Percentiles rank a stretch among this genome's conserved stretches.
Evolutionary conservation across 768 basidiomycete genomes (phyloP).

Genomic region (Porphyrellus cyaneotinctus): DNA sequence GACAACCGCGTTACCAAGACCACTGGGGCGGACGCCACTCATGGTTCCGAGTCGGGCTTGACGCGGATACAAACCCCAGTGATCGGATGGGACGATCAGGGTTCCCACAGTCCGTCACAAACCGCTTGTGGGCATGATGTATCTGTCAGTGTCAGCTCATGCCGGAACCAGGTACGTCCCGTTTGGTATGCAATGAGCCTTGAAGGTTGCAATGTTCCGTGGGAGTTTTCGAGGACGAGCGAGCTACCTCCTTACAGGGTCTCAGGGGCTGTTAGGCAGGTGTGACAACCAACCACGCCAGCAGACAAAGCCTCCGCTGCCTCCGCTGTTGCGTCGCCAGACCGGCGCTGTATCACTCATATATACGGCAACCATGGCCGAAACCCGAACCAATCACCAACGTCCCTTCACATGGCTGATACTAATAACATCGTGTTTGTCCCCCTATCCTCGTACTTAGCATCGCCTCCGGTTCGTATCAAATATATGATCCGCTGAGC

Average conservation of each 20-base stretch:
- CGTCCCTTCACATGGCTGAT: conserved; percentile 4
- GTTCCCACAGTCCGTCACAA: not conserved
- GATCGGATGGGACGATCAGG: not conserved
- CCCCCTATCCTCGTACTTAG: not conserved
- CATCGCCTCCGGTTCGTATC: not conserved
- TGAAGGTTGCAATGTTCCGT: conserved; percentile 3
- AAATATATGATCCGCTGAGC: not conserved
- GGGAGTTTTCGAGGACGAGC: not conserved
- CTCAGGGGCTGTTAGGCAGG: too few relatives aligned
- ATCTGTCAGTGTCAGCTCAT: not conserved
- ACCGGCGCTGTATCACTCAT: conserved; percentile 2
- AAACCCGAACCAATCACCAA: not conserved
- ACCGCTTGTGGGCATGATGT: not conserved
- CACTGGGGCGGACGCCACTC: not conserved
- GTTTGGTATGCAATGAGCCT: conserved; percentile 3
- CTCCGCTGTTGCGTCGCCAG: not conserved
- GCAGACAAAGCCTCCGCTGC: too few relatives aligned
- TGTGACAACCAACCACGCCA: too few relatives aligned
- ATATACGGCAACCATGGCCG: conserved; percentile 3
- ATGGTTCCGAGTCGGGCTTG: conserved; percentile 9
- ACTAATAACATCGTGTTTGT: not conserved
- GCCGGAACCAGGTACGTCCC: not conserved
- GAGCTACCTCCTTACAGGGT: too few relatives aligned
- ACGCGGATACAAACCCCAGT: not conserved
- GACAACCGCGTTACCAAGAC: conserved; percentile 5